Base-by-base conservation (phyloP, 2,329 filamentous ascomycete genomes). In the Purpureocillium takamizusanense region DNA sequence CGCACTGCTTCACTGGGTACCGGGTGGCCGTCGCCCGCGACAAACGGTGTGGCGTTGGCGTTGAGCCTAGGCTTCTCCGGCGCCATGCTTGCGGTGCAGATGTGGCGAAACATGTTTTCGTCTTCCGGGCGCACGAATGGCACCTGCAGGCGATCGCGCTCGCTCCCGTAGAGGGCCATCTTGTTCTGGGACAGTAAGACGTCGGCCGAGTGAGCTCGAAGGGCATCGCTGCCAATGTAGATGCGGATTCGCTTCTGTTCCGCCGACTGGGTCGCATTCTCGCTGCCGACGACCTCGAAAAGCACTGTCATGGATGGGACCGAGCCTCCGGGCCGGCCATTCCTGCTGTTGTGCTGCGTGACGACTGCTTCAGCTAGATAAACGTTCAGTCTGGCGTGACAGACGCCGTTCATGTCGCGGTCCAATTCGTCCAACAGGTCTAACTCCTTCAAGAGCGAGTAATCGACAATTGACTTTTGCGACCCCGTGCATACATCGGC, bases 91-190 rank as follows among this genome's bases (percentile, higher is more conserved):
- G 70, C 69, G 2, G 83, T 88, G 50, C 69, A 78, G 35, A 97
- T 71, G 49, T 81, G 76, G 51, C 84, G 92, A 65, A 94, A 97
- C 1, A 78, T 64, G 4, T 68, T 70, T 40, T 95, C 87, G 51
- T 94, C 83, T 59, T 97, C 92, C 1, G 92, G 92, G 21, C 92
- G 79, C 31, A 95, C 88, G 48, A 98, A 83, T 2, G 92, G 92
- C 27, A 98, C 82, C 13, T 86, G 88, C 11, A 97, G 69, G 53
- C 90, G 92, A 56, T 85, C 87, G 33, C 83, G 76, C 42, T 94
- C 86, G 53, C 87, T 84, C 49, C 94, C 86, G 49, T 88, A 89
- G 21, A 97, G 69, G 0, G 84, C 83, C 68, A 98, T 78, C 46
- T 83, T 83, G 53, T 95, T 95, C 47, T 89, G 86, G 0, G 92